Conservation (phyloP, 2,329 filamentous ascomycete species). For the Fusarium albosuccineum region DNA sequence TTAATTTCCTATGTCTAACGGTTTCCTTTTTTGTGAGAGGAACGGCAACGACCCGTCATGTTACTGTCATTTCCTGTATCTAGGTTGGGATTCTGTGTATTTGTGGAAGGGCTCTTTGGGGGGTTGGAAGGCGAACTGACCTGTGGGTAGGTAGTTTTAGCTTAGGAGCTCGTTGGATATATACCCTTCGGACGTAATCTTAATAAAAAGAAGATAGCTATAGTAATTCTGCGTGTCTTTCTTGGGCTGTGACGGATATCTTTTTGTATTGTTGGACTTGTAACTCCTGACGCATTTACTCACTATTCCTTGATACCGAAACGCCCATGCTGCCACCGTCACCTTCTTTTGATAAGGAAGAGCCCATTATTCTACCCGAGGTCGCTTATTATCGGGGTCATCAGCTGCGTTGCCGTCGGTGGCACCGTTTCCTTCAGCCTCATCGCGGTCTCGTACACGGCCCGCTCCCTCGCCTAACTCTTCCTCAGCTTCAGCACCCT, state of each 20-base stretch:
- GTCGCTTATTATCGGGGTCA: constrained; percentile 62
- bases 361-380: constrained; percentile 57
- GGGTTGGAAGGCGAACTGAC: neutral
- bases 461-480: constrained; percentile 75
- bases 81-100: constrained; percentile 12
- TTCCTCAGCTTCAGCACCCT: constrained; percentile 55
- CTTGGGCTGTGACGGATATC: neutral
- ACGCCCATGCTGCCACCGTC: constrained; percentile 37
- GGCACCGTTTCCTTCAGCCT: constrained; percentile 62
- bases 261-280: neutral
- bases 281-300: constrained; percentile 20
- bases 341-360: too few species aligned
- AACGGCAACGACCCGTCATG: constrained; percentile 5
- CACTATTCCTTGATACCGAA: constrained; percentile 22
- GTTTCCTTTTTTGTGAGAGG: constrained; percentile 11
- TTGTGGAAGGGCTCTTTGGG: constrained; percentile 2
- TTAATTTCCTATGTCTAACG: constrained; percentile 29
- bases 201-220: constrained; percentile 36
- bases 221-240: neutral
- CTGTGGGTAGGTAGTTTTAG: constrained; percentile 25
- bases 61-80: constrained; percentile 20
- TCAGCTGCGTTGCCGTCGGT: constrained; percentile 57
- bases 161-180: constrained; percentile 38
- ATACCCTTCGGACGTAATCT: constrained; percentile 43
- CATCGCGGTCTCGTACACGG: constrained; percentile 66